Base-by-base conservation (phyloP, 768 basidiomycete species). In the Boletus patriciae region DNA sequence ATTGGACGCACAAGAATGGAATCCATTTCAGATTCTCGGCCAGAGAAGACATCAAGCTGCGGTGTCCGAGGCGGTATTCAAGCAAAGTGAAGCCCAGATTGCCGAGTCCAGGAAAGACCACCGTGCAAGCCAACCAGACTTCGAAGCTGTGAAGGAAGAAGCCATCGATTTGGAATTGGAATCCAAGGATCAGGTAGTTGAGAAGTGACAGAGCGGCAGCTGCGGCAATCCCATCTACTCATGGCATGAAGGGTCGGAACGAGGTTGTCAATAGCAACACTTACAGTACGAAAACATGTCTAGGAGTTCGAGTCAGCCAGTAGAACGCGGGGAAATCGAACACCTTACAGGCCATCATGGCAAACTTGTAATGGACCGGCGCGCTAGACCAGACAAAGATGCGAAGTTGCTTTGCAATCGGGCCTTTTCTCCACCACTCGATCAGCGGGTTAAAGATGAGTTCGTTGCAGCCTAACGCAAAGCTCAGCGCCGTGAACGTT, bases 401-500 rank as follows among this genome's bases (percentile, higher is more conserved):
- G 38, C 85, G 85, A 8, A 92, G 78, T 68, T 92, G 88, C 63
- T 87, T 87, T 38, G 84, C 92, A 71, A 97, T 87, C 0, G 92
- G 92, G 2, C 93, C 93, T 55, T 80, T 73, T 54, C 73, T 75
- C 82, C 85, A 87, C 93, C 92, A 95, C 21, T 83, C 68, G 50
- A 83, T 78, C 62, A 94, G 65, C 0, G 94, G 94, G 64, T 94
- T 85, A 80, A 95, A 95, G 61, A 94, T 84, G 46, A 96, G 83
- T 69, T 90, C 67, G 40, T 68, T 70, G 27, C 67, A 68, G 4
- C 67, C 67, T 70, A 12, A 36, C 13, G 8, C 21, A 4, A 9
- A 11, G 12, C n/a, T 60, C 8, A 86, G 66, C 81, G 5, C 55
- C 29, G 56, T 1, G 53, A 40, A 33, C 4, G 10, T 4, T 3